Evolutionary conservation across 1,284 basidiomycete genomes (phyloP).

Genomic region (Tilletia setariae): DNA sequence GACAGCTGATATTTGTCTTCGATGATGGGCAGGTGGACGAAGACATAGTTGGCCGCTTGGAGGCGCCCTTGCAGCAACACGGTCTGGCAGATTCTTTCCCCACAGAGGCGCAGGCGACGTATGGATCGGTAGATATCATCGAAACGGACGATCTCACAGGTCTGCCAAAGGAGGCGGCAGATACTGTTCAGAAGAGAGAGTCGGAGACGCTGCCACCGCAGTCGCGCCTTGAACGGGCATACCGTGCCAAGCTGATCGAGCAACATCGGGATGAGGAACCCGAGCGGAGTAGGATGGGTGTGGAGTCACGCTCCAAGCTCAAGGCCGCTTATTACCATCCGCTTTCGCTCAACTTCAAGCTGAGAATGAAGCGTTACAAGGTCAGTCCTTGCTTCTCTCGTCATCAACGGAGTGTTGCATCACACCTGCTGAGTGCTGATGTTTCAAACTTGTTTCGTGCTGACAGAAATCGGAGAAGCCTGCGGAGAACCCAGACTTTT

Average conservation of each 20-base stretch:
- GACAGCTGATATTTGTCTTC: slow-evolving; percentile 40
- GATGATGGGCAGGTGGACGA: slow-evolving; percentile 35
- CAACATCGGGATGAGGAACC: slow-evolving; percentile 36
- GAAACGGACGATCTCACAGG: slow-evolving; percentile 29
- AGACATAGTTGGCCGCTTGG: neutral
- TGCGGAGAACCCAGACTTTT: slow-evolving; percentile 34
- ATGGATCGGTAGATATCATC: slow-evolving; percentile 15
- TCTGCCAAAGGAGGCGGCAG: slow-evolving; percentile 7
- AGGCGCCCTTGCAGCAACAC: slow-evolving; percentile 28
- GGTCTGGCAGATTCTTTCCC: slow-evolving; percentile 15
- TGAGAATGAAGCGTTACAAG: slow-evolving; percentile 41
- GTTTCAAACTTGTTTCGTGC: neutral
- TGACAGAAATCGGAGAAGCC: slow-evolving; percentile 12
- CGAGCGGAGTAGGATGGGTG: slow-evolving; percentile 24
- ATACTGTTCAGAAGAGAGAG: slow-evolving; percentile 2
- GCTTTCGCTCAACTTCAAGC: slow-evolving; percentile 44
- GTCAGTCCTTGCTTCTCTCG: slow-evolving; percentile 21
- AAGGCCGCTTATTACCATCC: slow-evolving; percentile 48
- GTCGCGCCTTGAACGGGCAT: slow-evolving; percentile 34
- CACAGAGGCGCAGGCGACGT: neutral
- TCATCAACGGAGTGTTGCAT: neutral
- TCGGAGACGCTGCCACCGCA: slow-evolving; percentile 36
- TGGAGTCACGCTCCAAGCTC: slow-evolving; percentile 22
- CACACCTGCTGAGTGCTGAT: neutral
- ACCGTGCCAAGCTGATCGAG: slow-evolving; percentile 27